Conservation (phyloP, 129 eudicot species). For the Tagetes erecta region DNA sequence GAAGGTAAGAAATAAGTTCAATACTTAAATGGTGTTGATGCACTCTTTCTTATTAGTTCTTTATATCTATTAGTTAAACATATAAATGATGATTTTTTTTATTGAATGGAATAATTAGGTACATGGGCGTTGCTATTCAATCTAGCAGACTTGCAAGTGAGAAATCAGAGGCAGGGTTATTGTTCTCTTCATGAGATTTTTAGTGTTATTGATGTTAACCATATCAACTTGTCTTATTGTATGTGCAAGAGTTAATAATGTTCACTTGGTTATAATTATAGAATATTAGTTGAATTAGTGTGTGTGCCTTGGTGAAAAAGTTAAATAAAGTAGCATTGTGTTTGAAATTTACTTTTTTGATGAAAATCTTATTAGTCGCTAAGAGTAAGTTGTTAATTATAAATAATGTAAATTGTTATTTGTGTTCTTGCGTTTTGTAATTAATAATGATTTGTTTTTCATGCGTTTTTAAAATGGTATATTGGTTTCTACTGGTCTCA, state of each 20-base stretch:
- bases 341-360: neutral
- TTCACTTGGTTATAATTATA: too few species aligned
- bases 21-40: neutral
- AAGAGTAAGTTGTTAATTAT: too few species aligned
- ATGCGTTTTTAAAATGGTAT: too few species aligned
- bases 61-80: neutral
- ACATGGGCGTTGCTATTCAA: slow-evolving; percentile 15
- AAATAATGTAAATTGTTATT: too few species aligned
- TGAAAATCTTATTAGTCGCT: neutral
- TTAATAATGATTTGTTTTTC: too few species aligned
- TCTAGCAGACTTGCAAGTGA: slow-evolving; percentile 10
- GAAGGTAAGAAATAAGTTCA: slow-evolving; percentile 40
- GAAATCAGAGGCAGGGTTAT: neutral
- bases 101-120: neutral
- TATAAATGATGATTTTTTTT: neutral
- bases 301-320: neutral
- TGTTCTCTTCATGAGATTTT: neutral
- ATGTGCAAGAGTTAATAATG: neutral
- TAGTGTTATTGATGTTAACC: neutral
- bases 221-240: neutral
- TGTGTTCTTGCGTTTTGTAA: too few species aligned
- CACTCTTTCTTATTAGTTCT: neutral
- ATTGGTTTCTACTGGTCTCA: too few species aligned
- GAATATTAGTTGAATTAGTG: neutral
- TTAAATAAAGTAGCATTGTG: neutral